These are phyloP conservation scores for Diaporthe citriasiana DNA, from an alignment of 2,329 filamentous ascomycete genomes.

Conservation along the genomic window DNA sequence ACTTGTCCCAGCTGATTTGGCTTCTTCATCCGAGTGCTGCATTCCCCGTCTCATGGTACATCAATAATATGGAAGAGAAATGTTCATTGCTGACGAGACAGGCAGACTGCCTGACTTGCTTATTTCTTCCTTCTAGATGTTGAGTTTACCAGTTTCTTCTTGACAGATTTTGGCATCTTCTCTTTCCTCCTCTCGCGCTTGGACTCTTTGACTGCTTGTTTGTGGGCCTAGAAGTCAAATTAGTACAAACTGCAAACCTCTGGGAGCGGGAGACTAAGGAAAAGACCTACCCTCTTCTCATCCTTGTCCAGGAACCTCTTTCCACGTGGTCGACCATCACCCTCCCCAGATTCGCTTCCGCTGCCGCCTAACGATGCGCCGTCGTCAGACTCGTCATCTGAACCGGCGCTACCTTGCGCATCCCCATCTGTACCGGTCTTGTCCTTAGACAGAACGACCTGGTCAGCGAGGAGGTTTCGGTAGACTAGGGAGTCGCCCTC, in stretches of 20 bases:
- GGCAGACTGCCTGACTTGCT: conserved; percentile 40
- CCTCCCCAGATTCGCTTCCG: conserved; percentile 68
- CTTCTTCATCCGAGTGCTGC: conserved; percentile 49
- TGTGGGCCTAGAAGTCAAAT: conserved; percentile 70
- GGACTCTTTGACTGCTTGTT: conserved; percentile 92
- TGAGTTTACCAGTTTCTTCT: conserved; percentile 85
- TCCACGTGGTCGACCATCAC: conserved; percentile 79
- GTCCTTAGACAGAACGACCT: conserved; percentile 62
- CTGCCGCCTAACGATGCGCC: conserved; percentile 64
- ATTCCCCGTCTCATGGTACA: not conserved
- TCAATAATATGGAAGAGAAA: conserved; percentile 20
- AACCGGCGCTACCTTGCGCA: conserved; percentile 55
- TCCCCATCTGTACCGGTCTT: conserved; percentile 52
- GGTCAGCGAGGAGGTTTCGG: conserved; percentile 83
- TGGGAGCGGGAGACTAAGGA: not conserved
- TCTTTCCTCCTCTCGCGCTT: conserved; percentile 93
- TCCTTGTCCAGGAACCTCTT: conserved; percentile 94
- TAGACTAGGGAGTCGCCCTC: conserved; percentile 86
- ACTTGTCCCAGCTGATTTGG: conserved; percentile 41
- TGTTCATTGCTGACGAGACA: not conserved
- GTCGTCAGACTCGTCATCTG: conserved; percentile 61
- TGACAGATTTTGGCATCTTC: conserved; percentile 96
- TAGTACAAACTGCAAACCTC: not conserved
- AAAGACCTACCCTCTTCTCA: conserved; percentile 75
- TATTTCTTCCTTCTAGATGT: conserved; percentile 75